Evolutionary conservation across 495 filamentous ascomycete species (phyloP).

Genomic region (Neurospora sp.): DNA sequence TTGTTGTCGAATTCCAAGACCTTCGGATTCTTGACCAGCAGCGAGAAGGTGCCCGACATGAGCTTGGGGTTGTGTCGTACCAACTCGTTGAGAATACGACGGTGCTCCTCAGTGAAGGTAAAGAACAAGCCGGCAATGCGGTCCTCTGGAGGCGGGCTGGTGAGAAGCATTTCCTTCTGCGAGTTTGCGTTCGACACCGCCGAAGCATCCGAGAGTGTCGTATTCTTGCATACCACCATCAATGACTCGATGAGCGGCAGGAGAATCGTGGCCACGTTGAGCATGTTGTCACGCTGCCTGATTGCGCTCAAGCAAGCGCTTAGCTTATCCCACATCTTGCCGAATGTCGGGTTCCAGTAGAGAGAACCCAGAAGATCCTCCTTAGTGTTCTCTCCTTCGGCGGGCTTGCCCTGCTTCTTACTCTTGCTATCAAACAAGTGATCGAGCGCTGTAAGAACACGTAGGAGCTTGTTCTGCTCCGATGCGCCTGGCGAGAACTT

Average conservation of each 20-base stretch:
- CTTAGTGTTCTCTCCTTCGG: conserved; percentile 49
- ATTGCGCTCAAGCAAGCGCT: conserved; percentile 85
- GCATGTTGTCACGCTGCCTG: conserved; percentile 81
- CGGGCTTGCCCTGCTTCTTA: conserved; percentile 46
- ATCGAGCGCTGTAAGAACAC: conserved; percentile 89
- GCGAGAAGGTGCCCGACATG: conserved; percentile 94
- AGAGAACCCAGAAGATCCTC: conserved; percentile 77
- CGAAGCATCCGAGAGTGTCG: conserved; percentile 56
- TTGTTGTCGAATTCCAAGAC: conserved; percentile 99
- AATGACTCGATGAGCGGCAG: conserved; percentile 88
- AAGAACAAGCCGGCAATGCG: conserved; percentile 91
- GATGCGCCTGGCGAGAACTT: conserved; percentile 95
- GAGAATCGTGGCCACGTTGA: conserved; percentile 93
- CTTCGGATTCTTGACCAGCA: conserved; percentile 96
- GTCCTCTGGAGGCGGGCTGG: conserved; percentile 70
- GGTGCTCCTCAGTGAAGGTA: conserved; percentile 95
- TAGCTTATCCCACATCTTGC: conserved; percentile 84
- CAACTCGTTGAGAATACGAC: conserved; percentile 95
- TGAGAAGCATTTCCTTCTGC: conserved; percentile 62
- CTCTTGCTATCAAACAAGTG: conserved; percentile 77
- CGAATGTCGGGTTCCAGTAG: conserved; percentile 86
- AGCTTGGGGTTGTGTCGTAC: conserved; percentile 93
- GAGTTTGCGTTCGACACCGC: conserved; percentile 22
- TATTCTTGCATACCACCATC: conserved; percentile 99
- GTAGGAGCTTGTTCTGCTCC: conserved; percentile 88